Base-by-base conservation (phyloP, 2,329 filamentous ascomycete genomes). In the Diplodia mutila region DNA sequence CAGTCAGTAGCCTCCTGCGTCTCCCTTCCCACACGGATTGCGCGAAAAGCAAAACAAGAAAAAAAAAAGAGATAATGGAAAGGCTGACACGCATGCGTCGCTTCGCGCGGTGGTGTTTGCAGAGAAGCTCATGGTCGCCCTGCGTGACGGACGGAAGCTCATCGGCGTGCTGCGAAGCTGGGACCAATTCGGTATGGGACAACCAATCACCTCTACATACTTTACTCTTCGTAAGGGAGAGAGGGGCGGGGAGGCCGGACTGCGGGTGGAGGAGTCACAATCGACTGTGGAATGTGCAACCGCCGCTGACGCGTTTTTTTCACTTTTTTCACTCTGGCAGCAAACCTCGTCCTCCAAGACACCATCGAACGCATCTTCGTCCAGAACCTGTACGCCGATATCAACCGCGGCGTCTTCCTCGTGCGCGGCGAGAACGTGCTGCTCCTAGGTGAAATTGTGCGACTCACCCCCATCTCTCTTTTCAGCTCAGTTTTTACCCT, bases 391-490 rank as follows among this genome's bases (percentile, higher is more conserved):
- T 98, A 93, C 77, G 92, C 93, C 69, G 95, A 99, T 78, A 87
- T 97, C 69, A 85, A 89, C 12, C 89, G 93, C 68, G 95, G 95
- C 61, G 89, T 97, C 70, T 98, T 95, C 81, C 87, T 98, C 42
- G 92, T 99, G 54, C 87, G 95, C 68, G 95, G 95, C 72, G 95
- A 99, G 82, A 99, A 99, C 78, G 95, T 99, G n/a, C 85, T 97
- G 63, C 84, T 99, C 53, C 86, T 98, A 21, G 95, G 95, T 46
- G 96, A 98, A 80, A 97, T 99, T 74, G 85, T 87, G 81, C 57
- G 65, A 21, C 42, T 21, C 42, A 11, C 7, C 42, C n/a, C 42
- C 42, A 5, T 11, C 42, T 21, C 42, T 46, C n/a, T 46, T 21
- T 9, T 1, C 7, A 7, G 18, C n/a, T 21, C 3, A 8, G 7